Evolutionary conservation across 2,329 filamentous ascomycete genomes (phyloP), one percentile per base, ranked within the genome.

Genomic region (Pochonia chlamydosporia): DNA sequence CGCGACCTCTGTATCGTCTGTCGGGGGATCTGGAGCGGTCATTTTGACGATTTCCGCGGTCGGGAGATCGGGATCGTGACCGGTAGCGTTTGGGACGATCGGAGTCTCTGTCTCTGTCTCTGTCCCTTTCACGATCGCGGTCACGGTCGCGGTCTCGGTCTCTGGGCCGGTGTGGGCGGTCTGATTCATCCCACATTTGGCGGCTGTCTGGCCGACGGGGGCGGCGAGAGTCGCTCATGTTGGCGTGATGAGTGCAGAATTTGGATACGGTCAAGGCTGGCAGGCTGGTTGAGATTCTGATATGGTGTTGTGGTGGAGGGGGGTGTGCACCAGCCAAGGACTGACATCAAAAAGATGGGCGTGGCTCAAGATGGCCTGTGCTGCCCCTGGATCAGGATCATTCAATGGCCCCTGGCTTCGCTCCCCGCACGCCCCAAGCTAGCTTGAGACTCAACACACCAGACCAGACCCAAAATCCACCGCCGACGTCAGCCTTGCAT

Each of bases 151-250:
- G 56, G 44, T 58, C 55, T 24, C 66, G 63, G 45, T 63, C 63
- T 14, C 41, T 42, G 26, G 41, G 45, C 45, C 63, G 63, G 41
- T 61, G 60, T 45, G 64, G 65, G 16, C 69, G 66, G 46, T 73
- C 70, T 10, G 71, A 66, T 36, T 77, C 73, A 52, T 85, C 81
- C 78, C 79, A 81, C 74, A 80, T 81, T 44, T 78, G 71, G 43
- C 75, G 75, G 63, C 75, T 80, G 55, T 84, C 81, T 21, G 62
- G 61, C 40, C 66, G 62, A 44, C 63, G 60, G 23, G 53, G 51
- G 40, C 65, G 60, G 42, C 65, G 60, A 14, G 60, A 50, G 51
- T 69, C 66, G 42, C 54, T 58, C 62, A 69, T 42, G 33, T 25
- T 39, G 16, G 6, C 3, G 36, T 20, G 13, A 13, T 7, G 20